Evolutionary conservation across 495 filamentous ascomycete species (phyloP).

Genomic region (Penicillium coffeae): DNA sequence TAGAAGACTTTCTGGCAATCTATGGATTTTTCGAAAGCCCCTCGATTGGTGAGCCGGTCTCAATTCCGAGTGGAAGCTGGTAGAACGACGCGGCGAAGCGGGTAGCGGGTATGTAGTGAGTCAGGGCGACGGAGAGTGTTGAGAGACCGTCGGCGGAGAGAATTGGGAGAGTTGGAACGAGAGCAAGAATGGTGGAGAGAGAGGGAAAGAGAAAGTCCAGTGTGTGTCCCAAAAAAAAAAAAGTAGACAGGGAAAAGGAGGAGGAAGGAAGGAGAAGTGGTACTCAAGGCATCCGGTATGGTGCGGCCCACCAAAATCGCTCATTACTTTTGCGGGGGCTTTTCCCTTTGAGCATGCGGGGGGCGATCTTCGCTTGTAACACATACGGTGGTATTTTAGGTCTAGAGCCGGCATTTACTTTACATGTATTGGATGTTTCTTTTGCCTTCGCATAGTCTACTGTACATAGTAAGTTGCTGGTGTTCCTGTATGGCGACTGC

Average conservation of each 20-base stretch:
- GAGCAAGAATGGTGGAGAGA: conserved; percentile 11
- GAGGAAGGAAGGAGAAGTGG: conserved; percentile 16
- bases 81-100: conserved; percentile 16
- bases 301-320: conserved; percentile 30
- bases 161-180: conserved; percentile 11
- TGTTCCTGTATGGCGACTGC: neutral
- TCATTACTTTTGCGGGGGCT: conserved; percentile 29
- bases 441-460: neutral
- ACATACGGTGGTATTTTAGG: conserved; percentile 6
- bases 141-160: conserved; percentile 6
- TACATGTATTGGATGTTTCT: conserved; percentile 1
- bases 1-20: conserved; percentile 31
- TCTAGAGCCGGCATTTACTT: neutral
- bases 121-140: conserved; percentile 2
- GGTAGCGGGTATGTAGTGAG: conserved; percentile 7
- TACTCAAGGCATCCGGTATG: conserved; percentile 22
- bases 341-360: conserved; percentile 35
- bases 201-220: conserved; percentile 7
- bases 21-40: conserved; percentile 32
- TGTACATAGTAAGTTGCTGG: neutral
- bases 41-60: conserved; percentile 15
- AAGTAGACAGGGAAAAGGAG: conserved; percentile 21
- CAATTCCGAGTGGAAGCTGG: conserved; percentile 26
- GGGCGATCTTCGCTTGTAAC: conserved; percentile 24
- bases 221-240: conserved; percentile 7